Evolutionary conservation across 441 rosid species (phyloP), one percentile per base, ranked within the genome.

Genomic region (Arabidopsis lyrata): DNA sequence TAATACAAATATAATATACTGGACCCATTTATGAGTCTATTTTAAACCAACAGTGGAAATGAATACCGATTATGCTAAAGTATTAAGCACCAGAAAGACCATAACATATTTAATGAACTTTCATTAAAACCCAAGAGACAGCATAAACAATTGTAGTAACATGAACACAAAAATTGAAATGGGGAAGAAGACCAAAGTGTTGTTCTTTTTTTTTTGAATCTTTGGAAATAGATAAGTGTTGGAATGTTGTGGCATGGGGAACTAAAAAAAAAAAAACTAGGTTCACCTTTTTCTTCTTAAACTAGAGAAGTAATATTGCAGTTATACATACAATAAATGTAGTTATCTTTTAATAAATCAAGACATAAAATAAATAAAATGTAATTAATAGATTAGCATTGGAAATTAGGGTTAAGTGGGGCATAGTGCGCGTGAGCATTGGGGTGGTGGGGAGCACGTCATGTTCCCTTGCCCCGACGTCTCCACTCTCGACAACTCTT

Each of bases 401-500:
- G 48, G 53, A 57, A 70, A 63, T 39, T 63, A 77, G 80, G 80
- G 76, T 70, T 63, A 48, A 62, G 63, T 78, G 84, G 87, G 68
- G 73, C 50, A 65, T 59, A 57, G 38, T 88, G 84, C 70, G 67
- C 87, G 75, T 76, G 71, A 56, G 75, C 72, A 70, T 57, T 0
- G 82, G 84, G 68, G 20, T 57, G 50, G 76, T 77, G 80, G 80
- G 72, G 68, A 64, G 54, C 80, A 64, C 63, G 80, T 57, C 76
- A 64, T 63, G 64, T 31, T 77, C 80, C 34, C 72, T 39, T 77
- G 55, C 60, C 71, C 44, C 49, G 12, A 38, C 66, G 72, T 52
- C 67, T 64, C 66, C 45, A 64, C 61, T 29, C 52, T 77, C 42
- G 15, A 49, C 64, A 55, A 52, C 9, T 68, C 56, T 56, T 66